phyloP scores from a whole-genome alignment of 73 alveolate genomes.

The Symbiodinium natans region DNA sequence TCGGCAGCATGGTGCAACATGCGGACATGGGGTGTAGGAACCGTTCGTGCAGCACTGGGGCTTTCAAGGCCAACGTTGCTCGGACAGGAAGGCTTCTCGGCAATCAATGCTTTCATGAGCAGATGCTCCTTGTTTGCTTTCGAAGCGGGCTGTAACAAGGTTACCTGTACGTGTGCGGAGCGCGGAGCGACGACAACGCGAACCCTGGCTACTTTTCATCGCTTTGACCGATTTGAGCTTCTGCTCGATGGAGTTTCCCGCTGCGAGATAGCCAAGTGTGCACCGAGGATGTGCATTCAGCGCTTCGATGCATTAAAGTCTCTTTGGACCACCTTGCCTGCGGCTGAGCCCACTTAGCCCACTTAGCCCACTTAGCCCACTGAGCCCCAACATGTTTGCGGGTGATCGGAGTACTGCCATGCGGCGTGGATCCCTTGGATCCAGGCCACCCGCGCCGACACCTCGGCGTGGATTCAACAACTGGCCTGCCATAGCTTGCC shows the following conservation, averaged over 20 bases:
- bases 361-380: not conserved
- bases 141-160: not conserved
- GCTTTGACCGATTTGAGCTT: not conserved
- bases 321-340: constrained; percentile 37
- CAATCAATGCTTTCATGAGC: not conserved
- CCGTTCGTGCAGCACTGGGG: too few species aligned
- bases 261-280: too few species aligned
- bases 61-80: constrained; percentile 55
- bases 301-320: constrained; percentile 57
- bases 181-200: constrained; percentile 37
- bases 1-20: too few species aligned
- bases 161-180: constrained; percentile 42
- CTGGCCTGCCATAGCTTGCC: constrained; percentile 69
- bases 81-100: constrained; percentile 62
- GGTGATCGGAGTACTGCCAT: not conserved
- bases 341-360: too few species aligned
- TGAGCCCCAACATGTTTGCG: not conserved
- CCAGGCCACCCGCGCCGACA: constrained; percentile 61
- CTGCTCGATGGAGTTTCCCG: too few species aligned
- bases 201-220: not conserved
- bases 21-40: too few species aligned
- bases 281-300: constrained; percentile 62
- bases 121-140: not conserved
- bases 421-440: not conserved
- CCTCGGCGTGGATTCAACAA: constrained; percentile 38